phyloP scores from a whole-genome alignment of 495 filamentous ascomycete species.

The Aspergillus diversus region DNA sequence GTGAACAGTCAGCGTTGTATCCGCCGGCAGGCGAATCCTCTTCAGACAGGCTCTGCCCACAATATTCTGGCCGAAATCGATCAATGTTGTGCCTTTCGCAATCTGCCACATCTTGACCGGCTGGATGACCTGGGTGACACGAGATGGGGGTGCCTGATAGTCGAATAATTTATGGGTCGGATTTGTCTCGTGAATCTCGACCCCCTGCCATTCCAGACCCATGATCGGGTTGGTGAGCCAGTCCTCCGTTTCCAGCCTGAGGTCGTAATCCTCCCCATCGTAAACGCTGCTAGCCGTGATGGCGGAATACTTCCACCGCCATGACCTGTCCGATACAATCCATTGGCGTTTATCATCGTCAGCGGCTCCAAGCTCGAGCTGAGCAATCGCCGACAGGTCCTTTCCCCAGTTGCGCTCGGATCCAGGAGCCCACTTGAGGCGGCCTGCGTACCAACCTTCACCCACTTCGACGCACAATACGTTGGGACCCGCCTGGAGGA shows the following conservation, averaged over 20 bases:
- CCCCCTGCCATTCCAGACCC: background rate
- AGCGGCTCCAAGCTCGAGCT: background rate
- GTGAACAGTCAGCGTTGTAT: constrained; percentile 28
- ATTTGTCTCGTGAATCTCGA: background rate
- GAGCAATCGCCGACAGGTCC: background rate
- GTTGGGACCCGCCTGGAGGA: background rate
- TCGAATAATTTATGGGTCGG: background rate
- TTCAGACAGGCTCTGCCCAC: constrained; percentile 51
- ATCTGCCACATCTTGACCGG: background rate
- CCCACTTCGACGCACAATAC: background rate
- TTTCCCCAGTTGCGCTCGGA: background rate
- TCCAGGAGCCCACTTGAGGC: background rate
- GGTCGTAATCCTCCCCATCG: background rate
- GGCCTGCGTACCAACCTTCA: background rate
- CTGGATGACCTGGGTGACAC: background rate
- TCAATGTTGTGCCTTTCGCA: background rate
- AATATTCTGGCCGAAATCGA: constrained; percentile 59
- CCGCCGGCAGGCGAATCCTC: constrained; percentile 33
- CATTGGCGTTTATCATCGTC: background rate
- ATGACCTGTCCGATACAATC: background rate
- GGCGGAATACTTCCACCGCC: background rate
- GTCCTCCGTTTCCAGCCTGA: background rate
- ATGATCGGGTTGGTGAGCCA: background rate
- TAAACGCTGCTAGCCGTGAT: background rate
- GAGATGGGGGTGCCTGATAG: too few species aligned